A percentile compares a stretch with the other conserved stretches of the same genome.
phyloP scores from a whole-genome alignment of 2,329 filamentous ascomycete genomes.

The Claviceps sp. region DNA sequence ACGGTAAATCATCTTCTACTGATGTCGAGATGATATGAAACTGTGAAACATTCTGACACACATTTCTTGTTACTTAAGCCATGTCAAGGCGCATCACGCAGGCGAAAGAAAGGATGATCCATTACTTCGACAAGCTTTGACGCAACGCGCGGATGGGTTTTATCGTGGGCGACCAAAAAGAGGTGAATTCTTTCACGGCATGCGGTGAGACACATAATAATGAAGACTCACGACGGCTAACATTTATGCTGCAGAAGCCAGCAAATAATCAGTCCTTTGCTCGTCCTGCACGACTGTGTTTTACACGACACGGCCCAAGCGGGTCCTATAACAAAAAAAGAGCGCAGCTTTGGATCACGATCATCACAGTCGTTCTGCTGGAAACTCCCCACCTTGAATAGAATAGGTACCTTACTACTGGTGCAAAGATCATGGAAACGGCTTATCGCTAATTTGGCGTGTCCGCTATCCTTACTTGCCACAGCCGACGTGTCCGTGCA shows the following conservation, averaged over 20 bases:
- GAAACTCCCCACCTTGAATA: too few relatives aligned
- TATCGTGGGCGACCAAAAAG: slow-evolving; percentile 67
- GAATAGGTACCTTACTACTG: too few relatives aligned
- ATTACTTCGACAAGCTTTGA: slow-evolving; percentile 64
- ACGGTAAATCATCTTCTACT: slow-evolving; percentile 43
- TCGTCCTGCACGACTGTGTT: too few relatives aligned
- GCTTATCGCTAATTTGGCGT: too few relatives aligned
- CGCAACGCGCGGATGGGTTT: slow-evolving; percentile 73
- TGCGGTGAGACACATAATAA: not conserved
- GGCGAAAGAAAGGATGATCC: slow-evolving; percentile 86
- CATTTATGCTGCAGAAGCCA: not conserved
- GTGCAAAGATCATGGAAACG: too few relatives aligned
- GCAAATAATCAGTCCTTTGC: not conserved
- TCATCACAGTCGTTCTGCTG: too few relatives aligned
- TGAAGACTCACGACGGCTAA: not conserved
- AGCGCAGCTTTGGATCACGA: too few relatives aligned
- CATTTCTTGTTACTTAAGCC: slow-evolving; percentile 35
- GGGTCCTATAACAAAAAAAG: too few relatives aligned
- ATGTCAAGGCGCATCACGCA: slow-evolving; percentile 82
- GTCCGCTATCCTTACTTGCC: not conserved
- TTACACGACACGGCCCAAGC: too few relatives aligned
- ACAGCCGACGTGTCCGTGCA: not conserved
- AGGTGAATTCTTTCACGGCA: slow-evolving; percentile 25
- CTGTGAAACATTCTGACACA: slow-evolving; percentile 3
- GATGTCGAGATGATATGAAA: not conserved